These are phyloP conservation scores for Terana coerulea DNA, from an alignment of 768 basidiomycete species.

Conservation along the genomic window DNA sequence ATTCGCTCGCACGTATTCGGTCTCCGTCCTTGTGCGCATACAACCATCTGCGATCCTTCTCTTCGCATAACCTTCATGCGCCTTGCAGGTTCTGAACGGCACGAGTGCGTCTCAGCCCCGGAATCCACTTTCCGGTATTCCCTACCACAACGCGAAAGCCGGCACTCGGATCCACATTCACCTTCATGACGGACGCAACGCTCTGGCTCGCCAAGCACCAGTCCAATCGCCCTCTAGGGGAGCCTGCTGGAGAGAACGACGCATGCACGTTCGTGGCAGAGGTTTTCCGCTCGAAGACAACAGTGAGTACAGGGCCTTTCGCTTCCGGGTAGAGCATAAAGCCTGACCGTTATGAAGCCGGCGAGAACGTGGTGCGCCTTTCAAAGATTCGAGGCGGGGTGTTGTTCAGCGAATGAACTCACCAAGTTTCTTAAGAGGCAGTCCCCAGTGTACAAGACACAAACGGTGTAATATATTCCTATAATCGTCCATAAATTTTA, in stretches of 20 bases:
- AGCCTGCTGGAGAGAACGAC: neutral
- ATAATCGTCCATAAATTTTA: constrained; percentile 9
- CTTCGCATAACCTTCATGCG: neutral
- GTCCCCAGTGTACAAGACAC: no score
- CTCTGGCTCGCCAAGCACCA: constrained; percentile 55
- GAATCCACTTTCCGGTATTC: constrained; percentile 33
- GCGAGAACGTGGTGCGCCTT: constrained; percentile 39
- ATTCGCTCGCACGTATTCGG: constrained; percentile 39
- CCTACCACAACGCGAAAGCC: constrained; percentile 50
- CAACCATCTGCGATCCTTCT: neutral
- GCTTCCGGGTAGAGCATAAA: neutral
- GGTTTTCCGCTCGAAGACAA: constrained; percentile 26
- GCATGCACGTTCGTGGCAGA: constrained; percentile 17
- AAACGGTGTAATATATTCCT: no score
- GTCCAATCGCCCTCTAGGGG: neutral
- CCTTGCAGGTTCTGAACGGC: constrained; percentile 56
- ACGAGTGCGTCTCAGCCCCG: constrained; percentile 34
- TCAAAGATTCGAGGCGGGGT: constrained; percentile 20
- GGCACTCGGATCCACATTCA: constrained; percentile 72
- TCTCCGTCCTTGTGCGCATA: constrained; percentile 52
- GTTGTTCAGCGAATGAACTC: neutral
- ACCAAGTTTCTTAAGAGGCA: neutral
- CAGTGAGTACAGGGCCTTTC: constrained; percentile 19
- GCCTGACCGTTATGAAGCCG: constrained; percentile 29
- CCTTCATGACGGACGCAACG: constrained; percentile 67